These are phyloP conservation scores for Gloeopeniophorella convolvens DNA, from an alignment of 768 basidiomycete genomes.

Conservation along the genomic window DNA sequence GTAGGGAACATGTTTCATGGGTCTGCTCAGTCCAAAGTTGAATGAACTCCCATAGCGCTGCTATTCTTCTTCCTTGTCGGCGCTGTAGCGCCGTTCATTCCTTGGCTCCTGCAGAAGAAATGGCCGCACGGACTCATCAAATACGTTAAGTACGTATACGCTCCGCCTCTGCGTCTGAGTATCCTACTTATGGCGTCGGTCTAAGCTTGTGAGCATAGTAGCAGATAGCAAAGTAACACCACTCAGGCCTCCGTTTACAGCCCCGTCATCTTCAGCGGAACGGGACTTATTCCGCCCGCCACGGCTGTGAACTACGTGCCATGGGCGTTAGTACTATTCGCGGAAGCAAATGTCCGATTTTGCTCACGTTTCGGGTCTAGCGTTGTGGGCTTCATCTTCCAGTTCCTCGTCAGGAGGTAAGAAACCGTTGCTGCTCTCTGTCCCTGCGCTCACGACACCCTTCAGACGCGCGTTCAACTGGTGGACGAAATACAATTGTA, in stretches of 20 bases:
- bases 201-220: not conserved
- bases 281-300: constrained; percentile 36
- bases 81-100: constrained; percentile 48
- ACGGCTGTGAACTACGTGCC: constrained; percentile 35
- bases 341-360: not conserved
- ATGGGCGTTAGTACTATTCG: constrained; percentile 21
- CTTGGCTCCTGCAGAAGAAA: constrained; percentile 38
- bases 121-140: constrained; percentile 28
- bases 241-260: too few species aligned
- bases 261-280: constrained; percentile 37
- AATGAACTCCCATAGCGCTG: constrained; percentile 27
- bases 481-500: constrained; percentile 34
- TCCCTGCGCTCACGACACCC: not conserved
- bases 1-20: not conserved
- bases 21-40: not conserved
- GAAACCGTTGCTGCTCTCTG: constrained; percentile 39
- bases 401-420: constrained; percentile 32
- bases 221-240: too few species aligned
- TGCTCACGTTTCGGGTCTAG: constrained; percentile 15
- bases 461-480: constrained; percentile 31
- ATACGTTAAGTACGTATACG: constrained; percentile 52
- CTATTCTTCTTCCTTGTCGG: constrained; percentile 77
- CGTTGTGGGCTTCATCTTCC: constrained; percentile 33
- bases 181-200: not conserved
- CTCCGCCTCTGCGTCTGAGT: too few species aligned